Conservation (phyloP, 768 basidiomycete species). For the Lepiota venenata region DNA sequence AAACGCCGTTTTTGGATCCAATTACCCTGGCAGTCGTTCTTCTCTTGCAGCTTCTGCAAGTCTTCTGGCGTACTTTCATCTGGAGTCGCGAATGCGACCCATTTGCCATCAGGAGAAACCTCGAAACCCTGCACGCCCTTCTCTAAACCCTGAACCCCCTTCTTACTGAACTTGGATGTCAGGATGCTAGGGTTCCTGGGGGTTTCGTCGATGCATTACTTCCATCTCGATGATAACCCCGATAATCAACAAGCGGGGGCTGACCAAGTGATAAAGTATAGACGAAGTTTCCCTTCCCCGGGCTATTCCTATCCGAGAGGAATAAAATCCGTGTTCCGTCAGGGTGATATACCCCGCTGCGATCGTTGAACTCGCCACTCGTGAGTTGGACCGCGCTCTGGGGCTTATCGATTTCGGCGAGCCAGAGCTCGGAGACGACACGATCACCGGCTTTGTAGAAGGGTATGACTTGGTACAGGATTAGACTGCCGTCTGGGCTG, state of each 20-base stretch:
- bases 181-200: slow-evolving; percentile 6
- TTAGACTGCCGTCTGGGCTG: slow-evolving; percentile 25
- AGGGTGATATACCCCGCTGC: slow-evolving; percentile 28
- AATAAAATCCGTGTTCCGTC: slow-evolving; percentile 25
- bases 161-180: slow-evolving; percentile 9
- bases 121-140: slow-evolving; percentile 25
- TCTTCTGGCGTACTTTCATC: slow-evolving; percentile 16
- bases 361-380: slow-evolving; percentile 25
- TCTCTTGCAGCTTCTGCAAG: slow-evolving; percentile 15
- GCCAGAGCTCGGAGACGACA: slow-evolving; percentile 26
- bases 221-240: slow-evolving; percentile 16
- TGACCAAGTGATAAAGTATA: slow-evolving; percentile 9
- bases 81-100: slow-evolving; percentile 25
- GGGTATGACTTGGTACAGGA: slow-evolving; percentile 29
- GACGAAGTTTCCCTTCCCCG: slow-evolving; percentile 19
- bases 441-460: slow-evolving; percentile 24
- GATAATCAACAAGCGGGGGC: slow-evolving; percentile 4
- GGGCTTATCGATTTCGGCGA: slow-evolving; percentile 24
- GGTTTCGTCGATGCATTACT: slow-evolving; percentile 11
- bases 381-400: slow-evolving; percentile 25
- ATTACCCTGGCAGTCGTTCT: slow-evolving; percentile 26
- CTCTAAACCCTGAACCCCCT: slow-evolving; percentile 23
- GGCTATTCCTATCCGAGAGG: slow-evolving; percentile 25
- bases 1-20: slow-evolving; percentile 19
- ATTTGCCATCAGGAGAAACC: slow-evolving; percentile 27